Evolutionary conservation across 345 rosid genomes (phyloP).

Genomic region (Geranium rotundifolium): DNA sequence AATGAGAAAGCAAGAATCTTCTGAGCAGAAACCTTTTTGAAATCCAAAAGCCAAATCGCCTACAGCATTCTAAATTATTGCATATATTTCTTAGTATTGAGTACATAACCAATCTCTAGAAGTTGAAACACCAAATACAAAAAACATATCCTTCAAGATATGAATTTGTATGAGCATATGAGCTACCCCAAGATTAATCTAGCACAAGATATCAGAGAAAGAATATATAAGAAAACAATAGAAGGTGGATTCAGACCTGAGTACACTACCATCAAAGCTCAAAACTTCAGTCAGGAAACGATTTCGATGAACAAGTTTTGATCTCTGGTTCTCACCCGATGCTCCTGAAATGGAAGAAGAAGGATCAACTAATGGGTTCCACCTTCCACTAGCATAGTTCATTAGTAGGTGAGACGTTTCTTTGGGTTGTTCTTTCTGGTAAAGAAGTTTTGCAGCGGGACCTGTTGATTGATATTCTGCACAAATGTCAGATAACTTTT

Average conservation of each 20-base stretch:
- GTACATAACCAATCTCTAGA: background rate
- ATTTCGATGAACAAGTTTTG: slow-evolving; percentile 71
- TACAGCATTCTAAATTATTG: background rate
- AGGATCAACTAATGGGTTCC: slow-evolving; percentile 93
- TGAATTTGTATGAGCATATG: background rate
- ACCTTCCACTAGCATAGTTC: slow-evolving; percentile 93
- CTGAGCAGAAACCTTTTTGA: no score
- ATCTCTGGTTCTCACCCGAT: slow-evolving; percentile 57
- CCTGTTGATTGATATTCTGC: slow-evolving; percentile 92
- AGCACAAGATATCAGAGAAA: slow-evolving; percentile 6
- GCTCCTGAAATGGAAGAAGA: slow-evolving; percentile 84
- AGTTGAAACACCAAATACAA: no score
- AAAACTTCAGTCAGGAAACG: slow-evolving; percentile 79
- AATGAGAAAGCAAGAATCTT: no score
- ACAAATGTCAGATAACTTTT: slow-evolving; percentile 68
- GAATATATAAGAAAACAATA: background rate
- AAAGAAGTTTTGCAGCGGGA: slow-evolving; percentile 82
- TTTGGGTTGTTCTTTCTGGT: slow-evolving; percentile 79
- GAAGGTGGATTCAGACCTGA: slow-evolving; percentile 43
- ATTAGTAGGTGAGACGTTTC: slow-evolving; percentile 50
- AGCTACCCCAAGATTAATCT: background rate
- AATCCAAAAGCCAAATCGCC: no score
- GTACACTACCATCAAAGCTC: slow-evolving; percentile 95
- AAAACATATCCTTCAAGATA: no score
- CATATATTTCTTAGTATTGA: background rate